phyloP scores from a whole-genome alignment of 768 basidiomycete genomes.

The Gautieria morchelliformis region DNA sequence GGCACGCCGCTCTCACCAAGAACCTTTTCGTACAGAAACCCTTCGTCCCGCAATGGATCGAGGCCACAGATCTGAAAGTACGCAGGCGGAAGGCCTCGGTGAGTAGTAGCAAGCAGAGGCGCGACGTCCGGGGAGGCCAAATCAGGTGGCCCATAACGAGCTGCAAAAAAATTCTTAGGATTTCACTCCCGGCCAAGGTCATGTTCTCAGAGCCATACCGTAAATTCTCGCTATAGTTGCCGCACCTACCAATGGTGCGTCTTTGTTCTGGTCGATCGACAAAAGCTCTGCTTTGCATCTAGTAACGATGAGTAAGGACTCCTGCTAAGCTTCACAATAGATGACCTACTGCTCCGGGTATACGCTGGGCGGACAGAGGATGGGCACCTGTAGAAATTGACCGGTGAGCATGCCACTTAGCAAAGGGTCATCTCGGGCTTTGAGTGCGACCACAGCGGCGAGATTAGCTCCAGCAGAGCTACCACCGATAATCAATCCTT shows the following conservation, averaged over 20 bases:
- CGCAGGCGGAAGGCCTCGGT: constrained; percentile 15
- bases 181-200: not conserved
- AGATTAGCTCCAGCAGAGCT: constrained; percentile 17
- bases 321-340: not conserved
- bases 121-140: constrained; percentile 6
- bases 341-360: constrained; percentile 16
- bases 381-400: constrained; percentile 15
- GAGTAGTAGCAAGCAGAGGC: constrained; percentile 15
- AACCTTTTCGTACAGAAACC: constrained; percentile 16
- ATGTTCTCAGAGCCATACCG: not conserved
- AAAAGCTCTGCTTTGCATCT: constrained; percentile 16
- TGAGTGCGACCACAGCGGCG: constrained; percentile 15
- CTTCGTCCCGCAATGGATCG: constrained; percentile 23
- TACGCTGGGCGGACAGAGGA: constrained; percentile 13
- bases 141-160: not conserved
- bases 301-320: not conserved
- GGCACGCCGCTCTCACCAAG: constrained; percentile 16
- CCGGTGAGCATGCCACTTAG: constrained; percentile 17
- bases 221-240: not conserved
- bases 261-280: constrained; percentile 15
- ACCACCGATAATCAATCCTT: constrained; percentile 20
- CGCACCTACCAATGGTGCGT: constrained; percentile 11
- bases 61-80: constrained; percentile 18
- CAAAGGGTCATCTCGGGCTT: constrained; percentile 15
- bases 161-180: not conserved